Conservation (phyloP, 1,139 yeast species). For the Geotrichum restrictum region DNA sequence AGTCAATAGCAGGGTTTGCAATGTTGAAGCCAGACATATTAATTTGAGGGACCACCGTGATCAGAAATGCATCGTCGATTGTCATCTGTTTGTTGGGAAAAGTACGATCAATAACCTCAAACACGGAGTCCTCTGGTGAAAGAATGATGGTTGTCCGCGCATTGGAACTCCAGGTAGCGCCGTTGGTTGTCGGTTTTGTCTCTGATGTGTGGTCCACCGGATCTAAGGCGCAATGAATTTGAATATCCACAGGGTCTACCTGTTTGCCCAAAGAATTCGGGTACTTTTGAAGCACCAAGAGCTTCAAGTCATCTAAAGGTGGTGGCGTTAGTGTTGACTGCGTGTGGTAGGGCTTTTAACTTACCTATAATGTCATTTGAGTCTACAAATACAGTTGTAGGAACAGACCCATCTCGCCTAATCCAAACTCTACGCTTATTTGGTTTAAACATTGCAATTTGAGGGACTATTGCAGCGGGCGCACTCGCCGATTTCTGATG, state of each 20-base stretch:
- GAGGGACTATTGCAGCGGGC: constrained; percentile 6
- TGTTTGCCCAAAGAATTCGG: constrained; percentile 62
- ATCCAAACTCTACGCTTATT: constrained; percentile 57
- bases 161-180: constrained; percentile 20
- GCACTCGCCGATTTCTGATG: constrained; percentile 11
- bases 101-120: constrained; percentile 54
- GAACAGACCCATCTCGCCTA: constrained; percentile 51
- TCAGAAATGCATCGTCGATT: constrained; percentile 61
- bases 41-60: constrained; percentile 28
- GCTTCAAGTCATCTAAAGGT: constrained; percentile 65
- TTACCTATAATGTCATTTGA: constrained; percentile 45
- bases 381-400: constrained; percentile 61
- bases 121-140: constrained; percentile 64
- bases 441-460: constrained; percentile 1
- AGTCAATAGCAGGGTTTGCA: neutral
- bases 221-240: constrained; percentile 16
- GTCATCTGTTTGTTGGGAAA: constrained; percentile 62
- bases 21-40: neutral
- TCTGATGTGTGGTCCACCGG: constrained; percentile 11
- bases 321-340: too few species aligned
- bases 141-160: constrained; percentile 32
- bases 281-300: constrained; percentile 54
- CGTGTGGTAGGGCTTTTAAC: neutral
- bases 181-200: constrained; percentile 4
- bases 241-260: constrained; percentile 67